Base-by-base conservation (phyloP, 78 protist species). In the Kipferlia bialata region DNA sequence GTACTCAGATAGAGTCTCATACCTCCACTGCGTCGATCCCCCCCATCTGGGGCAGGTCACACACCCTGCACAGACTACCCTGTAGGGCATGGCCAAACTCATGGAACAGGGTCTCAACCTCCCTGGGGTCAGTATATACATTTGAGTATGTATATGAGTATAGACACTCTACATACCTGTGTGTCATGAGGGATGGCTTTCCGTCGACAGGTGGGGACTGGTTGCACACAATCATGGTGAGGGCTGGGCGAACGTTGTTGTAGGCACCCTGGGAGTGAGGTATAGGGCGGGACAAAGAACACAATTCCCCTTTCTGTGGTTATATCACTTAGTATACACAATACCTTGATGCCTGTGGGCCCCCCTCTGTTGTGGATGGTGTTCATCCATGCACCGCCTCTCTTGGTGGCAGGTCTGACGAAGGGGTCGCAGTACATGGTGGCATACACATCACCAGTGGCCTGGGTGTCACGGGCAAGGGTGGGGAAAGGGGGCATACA, bases 71-170 rank as follows among this genome's bases (percentile, higher is more conserved):
- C 31, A 76, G 75, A 75, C 67, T 76, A 70, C 69, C 76, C 70
- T 76, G 81, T 41, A 76, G 66, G 17, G 65, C 73, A 53, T 76
- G 81, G 15, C 81, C 81, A 15, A 63, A 61, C 70, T 76, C 82
- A 38, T 78, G 82, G 64, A 78, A 78, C 26, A 78, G 69, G 0
- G 82, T 78, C 73, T 28, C 32, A n/a, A 10, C 26, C 5, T 32
- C 28, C 39, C 37, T 18, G 12, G 45, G 45, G 45, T 38, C 24
- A 32, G 45, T 34, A 15, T 59, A 17, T 15, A 17, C 16, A 17
- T 15, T 31, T 15, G 29, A 13, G 33, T 15, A 13, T 10, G 12
- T 39, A 44, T 33, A 24, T n/a, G n/a, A n/a, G n/a, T n/a, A n/a
- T n/a, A n/a, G n/a, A n/a, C n/a, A n/a, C n/a, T n/a, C n/a, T n/a